Base-by-base conservation (phyloP, 2,329 filamentous ascomycete genomes). In the Achaetomium macrosporum region DNA sequence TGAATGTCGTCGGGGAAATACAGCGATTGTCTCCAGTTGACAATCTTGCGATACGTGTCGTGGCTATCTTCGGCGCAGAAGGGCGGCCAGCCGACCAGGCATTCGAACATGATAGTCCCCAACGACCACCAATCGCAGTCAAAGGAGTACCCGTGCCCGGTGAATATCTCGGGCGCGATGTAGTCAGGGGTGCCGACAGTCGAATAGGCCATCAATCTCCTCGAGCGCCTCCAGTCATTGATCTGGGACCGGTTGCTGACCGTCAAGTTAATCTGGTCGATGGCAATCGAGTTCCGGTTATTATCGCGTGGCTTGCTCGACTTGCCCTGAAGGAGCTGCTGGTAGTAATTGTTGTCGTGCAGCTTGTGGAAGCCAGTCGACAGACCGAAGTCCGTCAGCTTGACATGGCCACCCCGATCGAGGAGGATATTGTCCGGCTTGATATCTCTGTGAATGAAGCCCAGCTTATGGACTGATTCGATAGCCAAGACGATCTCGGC, bases 111-210 rank as follows among this genome's bases (percentile, higher is more conserved):
- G 73, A 99, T 99, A 42, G 93, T 96, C 49, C 93, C 93, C 46
- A 99, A 81, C 19, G 89, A 95, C 93, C 93, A 99, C 93, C 93
- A 99, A 76, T 99, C 93, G 69, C 93, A 99, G 68, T 95, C 87
- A 65, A 92, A 96, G 54, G 90, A 89, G 74, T 99, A 99, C 45
- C 93, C 93, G 65, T 95, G 88, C 16, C 92, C 91, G 43, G 89
- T 95, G 71, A 99, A 97, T 64, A 99, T 97, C 69, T 99, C 93
- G 2, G 93, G 93, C 1, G 93, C 93, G 67, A 99, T 99, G 69
- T 99, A 99, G 71, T 99, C 93, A 10, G 93, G 93, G 1, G 93
- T 99, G 59, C 93, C 93, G 59, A 99, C 93, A 3, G 93, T 97
- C 1, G 93, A 97, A 73, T 99, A 99, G 13, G 93, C 93, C 81